Evolutionary conservation across 2,329 filamentous ascomycete species (phyloP).

Genomic region (Aspergillus eucalypticola): DNA sequence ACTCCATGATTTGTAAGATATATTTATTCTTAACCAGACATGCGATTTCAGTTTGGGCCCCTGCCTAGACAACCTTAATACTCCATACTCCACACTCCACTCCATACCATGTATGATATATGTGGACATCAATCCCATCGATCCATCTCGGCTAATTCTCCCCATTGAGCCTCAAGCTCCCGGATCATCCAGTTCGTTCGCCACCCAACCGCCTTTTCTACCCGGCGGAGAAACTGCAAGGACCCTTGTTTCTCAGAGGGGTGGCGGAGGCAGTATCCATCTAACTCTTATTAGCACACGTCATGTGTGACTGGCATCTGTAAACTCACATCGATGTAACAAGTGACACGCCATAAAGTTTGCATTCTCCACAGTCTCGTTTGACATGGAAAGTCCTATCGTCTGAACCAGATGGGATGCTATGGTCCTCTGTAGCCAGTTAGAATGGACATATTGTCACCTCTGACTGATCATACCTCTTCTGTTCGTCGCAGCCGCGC

Average conservation of each 20-base stretch:
- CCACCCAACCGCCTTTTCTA: conserved; percentile 34
- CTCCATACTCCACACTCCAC: too few species aligned
- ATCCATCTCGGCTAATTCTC: conserved; percentile 21
- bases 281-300: conserved; percentile 17
- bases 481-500: conserved; percentile 28
- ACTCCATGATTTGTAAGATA: too few species aligned
- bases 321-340: conserved; percentile 33
- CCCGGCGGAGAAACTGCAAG: conserved; percentile 28
- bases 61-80: too few species aligned
- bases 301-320: too few species aligned
- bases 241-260: conserved; percentile 31
- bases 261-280: conserved; percentile 35
- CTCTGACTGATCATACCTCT: conserved; percentile 23
- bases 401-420: conserved; percentile 31
- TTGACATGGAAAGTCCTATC: conserved; percentile 35
- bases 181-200: conserved; percentile 33
- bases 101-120: background rate
- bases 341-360: conserved; percentile 38
- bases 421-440: conserved; percentile 27
- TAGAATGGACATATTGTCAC: background rate
- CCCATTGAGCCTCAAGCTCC: conserved; percentile 33
- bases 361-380: conserved; percentile 37
- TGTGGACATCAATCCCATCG: background rate
- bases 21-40: too few species aligned
- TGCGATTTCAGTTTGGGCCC: too few species aligned